Evolutionary conservation across 2,329 filamentous ascomycete species (phyloP), one percentile per base, ranked within the genome.

Genomic region (Parascedosporium putredinis): DNA sequence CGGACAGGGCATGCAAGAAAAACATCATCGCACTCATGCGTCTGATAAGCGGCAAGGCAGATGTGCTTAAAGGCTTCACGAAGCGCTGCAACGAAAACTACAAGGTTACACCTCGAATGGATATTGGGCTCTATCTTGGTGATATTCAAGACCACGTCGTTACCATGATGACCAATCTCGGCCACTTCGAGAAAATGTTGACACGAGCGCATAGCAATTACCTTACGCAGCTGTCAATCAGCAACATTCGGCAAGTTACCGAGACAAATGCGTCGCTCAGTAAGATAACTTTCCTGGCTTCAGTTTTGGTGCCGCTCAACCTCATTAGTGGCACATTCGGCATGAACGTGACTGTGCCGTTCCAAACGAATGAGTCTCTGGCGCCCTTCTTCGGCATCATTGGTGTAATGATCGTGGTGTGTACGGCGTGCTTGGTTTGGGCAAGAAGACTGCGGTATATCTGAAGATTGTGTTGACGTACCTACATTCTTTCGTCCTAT

Each of bases 111-210:
- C 93, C 93, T 5, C 86, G 90, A 45, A 93, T 93, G 70, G 93
- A 98, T 62, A 95, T 98, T 56, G 93, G 90, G 20, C 79, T 98
- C 60, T 98, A 98, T 63, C 78, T 98, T 31, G 88, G 88, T 60
- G 93, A 98, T 68, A 96, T 98, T 55, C 93, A 98, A 67, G 93
- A 98, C 68, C 93, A 98, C 76, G 91, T 98, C 49, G 88, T 98
- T 52, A 98, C 93, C 43, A 97, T 97, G 91, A 95, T 95, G 78
- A 93, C 87, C 57, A 98, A 95, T 67, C 68, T 98, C 58, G 82
- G 82, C 1, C 93, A 98, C 64, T 96, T 95, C 58, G 93, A 98
- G 66, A 97, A 97, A 75, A 96, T 98, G 77, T 77, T 98, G 46
- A 90, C 86, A 24, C 85, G 93, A 20, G 86, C 87, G 2, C 93